phyloP scores from a whole-genome alignment of 768 basidiomycete species.

The Ramaria sp. region DNA sequence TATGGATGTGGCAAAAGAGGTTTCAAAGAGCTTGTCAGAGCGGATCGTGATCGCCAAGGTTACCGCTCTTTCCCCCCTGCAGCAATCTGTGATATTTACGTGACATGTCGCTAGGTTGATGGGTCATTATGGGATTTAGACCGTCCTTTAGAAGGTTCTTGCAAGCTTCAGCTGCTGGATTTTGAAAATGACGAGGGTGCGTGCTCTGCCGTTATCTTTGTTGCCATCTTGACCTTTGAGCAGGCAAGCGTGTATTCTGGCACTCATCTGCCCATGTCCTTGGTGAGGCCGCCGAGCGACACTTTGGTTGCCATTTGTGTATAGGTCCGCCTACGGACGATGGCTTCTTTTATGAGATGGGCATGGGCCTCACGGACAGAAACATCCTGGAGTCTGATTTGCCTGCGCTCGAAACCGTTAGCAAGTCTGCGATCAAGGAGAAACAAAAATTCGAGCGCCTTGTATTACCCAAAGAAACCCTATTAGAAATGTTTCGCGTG shows the following conservation, averaged over 20 bases:
- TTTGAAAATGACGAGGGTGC: slow-evolving; percentile 87
- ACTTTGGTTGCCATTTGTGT: slow-evolving; percentile 95
- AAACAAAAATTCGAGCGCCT: slow-evolving; percentile 96
- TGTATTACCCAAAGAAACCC: slow-evolving; percentile 86
- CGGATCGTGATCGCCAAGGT: slow-evolving; percentile 91
- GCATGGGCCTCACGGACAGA: slow-evolving; percentile 60
- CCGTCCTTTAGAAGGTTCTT: slow-evolving; percentile 80
- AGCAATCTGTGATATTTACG: background rate
- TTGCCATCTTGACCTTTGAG: background rate
- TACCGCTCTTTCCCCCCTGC: slow-evolving; percentile 8
- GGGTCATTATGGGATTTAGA: slow-evolving; percentile 90
- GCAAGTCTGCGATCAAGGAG: slow-evolving; percentile 85
- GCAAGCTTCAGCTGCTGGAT: slow-evolving; percentile 75
- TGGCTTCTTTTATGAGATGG: slow-evolving; percentile 99
- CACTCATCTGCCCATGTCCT: slow-evolving; percentile 98
- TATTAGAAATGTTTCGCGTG: slow-evolving; percentile 93
- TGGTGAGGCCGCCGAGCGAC: slow-evolving; percentile 91
- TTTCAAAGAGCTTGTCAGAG: slow-evolving; percentile 83
- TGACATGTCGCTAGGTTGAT: slow-evolving; percentile 48
- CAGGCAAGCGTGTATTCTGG: slow-evolving; percentile 98
- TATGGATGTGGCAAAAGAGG: slow-evolving; percentile 78
- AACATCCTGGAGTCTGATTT: slow-evolving; percentile 67
- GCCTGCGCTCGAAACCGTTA: slow-evolving; percentile 77
- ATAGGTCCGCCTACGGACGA: slow-evolving; percentile 96
- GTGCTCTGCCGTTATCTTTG: background rate